Conservation (phyloP, 306 rosid genomes). For the Pyrus pyrifolia region DNA sequence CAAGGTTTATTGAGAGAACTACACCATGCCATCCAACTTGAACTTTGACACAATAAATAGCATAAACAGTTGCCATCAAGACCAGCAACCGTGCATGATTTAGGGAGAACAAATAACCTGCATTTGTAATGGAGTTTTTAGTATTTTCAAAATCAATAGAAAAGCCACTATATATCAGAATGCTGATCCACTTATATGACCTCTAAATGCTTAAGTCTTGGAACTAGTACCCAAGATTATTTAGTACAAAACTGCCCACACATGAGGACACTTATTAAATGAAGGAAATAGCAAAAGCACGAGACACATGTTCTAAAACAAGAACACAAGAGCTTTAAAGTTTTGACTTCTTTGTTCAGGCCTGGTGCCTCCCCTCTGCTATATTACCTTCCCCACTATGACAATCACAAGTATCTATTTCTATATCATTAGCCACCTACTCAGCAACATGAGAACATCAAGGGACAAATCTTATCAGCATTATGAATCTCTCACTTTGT, state of each 20-base stretch:
- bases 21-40: slow-evolving; percentile 92
- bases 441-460: neutral
- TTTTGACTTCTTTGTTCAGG: neutral
- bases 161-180: neutral
- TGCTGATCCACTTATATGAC: neutral
- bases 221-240: neutral
- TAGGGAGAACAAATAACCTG: slow-evolving; percentile 89
- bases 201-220: neutral
- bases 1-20: slow-evolving; percentile 72
- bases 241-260: neutral
- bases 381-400: neutral
- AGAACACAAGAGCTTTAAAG: neutral
- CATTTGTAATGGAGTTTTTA: slow-evolving; percentile 22
- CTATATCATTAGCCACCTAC: neutral
- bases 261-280: neutral
- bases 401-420: neutral
- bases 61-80: slow-evolving; percentile 64
- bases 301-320: neutral
- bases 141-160: neutral
- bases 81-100: slow-evolving; percentile 93
- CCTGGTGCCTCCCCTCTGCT: neutral
- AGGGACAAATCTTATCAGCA: neutral
- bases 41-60: slow-evolving; percentile 77
- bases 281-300: neutral
- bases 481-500: too few species aligned